A percentile compares a stretch with the other conserved stretches of the same genome.
Conservation (phyloP, 345 rosid genomes). For the Ceriops zippeliana region DNA sequence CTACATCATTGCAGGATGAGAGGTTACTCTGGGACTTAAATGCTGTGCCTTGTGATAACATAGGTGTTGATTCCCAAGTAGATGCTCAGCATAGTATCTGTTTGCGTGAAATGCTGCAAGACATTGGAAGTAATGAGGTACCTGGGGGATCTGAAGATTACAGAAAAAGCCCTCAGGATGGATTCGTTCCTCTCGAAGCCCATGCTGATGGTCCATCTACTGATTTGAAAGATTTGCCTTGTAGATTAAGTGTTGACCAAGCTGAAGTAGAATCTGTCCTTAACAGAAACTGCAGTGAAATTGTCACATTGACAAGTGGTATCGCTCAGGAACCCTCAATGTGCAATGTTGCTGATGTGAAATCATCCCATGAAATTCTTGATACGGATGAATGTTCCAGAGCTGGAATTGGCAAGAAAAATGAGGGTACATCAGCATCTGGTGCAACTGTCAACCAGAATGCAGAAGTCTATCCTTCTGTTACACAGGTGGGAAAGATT, state of each 20-base stretch:
- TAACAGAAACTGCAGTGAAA: not conserved
- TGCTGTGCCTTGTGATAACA: conserved; percentile 30
- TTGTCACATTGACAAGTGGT: conserved; percentile 1
- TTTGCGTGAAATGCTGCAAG: not conserved
- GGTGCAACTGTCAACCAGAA: not conserved
- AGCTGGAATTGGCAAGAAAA: too few species aligned
- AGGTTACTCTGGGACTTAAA: conserved; percentile 49
- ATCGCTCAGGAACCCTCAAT: not conserved
- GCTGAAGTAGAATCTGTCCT: conserved; percentile 12
- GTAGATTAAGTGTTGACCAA: conserved; percentile 11
- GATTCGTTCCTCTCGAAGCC: conserved; percentile 21
- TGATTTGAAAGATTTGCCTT: conserved; percentile 9
- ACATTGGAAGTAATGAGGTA: not conserved
- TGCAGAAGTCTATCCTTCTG: conserved; percentile 8
- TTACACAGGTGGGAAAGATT: conserved; percentile 3
- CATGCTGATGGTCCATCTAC: not conserved
- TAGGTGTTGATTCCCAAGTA: conserved; percentile 16
- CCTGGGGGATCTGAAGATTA: not conserved
- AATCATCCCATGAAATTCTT: not conserved
- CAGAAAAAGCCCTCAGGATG: not conserved
- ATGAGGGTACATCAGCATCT: not conserved
- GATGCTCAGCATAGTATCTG: conserved; percentile 2
- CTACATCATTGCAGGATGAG: conserved; percentile 21
- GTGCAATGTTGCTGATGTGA: not conserved
- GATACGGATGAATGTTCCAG: too few species aligned